Percentiles rank a stretch among this genome's conserved stretches.
Conservation (phyloP, 2,329 filamentous ascomycete species). For the Botrytis squamosa region DNA sequence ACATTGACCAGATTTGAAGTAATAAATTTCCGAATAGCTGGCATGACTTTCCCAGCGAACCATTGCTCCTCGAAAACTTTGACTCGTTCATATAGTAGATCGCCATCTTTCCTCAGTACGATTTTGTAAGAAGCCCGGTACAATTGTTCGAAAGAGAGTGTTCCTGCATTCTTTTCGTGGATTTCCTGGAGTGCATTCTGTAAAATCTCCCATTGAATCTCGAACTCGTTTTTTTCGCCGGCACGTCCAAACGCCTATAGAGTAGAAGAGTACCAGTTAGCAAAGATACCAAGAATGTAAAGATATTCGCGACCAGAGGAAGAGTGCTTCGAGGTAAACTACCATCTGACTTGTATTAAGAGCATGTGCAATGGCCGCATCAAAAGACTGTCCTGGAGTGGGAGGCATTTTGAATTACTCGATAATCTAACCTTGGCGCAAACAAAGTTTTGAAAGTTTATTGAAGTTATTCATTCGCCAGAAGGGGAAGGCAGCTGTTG, state of each 20-base stretch:
- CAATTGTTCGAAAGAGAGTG: slow-evolving; percentile 89
- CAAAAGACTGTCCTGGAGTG: not conserved
- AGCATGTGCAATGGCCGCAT: slow-evolving; percentile 1
- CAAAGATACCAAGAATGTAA: not conserved
- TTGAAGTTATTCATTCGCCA: not conserved
- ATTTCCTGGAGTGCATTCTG: slow-evolving; percentile 79
- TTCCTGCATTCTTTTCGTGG: slow-evolving; percentile 85
- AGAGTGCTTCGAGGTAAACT: not conserved
- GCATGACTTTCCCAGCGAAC: slow-evolving; percentile 72
- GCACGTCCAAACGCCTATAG: slow-evolving; percentile 51
- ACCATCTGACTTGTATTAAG: slow-evolving; percentile 12
- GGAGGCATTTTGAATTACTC: not conserved
- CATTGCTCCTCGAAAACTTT: slow-evolving; percentile 78
- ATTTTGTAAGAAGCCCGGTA: slow-evolving; percentile 95
- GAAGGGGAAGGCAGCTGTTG: not conserved
- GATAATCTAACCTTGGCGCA: not conserved
- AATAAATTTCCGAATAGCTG: slow-evolving; percentile 68
- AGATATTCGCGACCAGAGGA: not conserved
- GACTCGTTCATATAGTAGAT: slow-evolving; percentile 76
- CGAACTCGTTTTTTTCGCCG: slow-evolving; percentile 71
- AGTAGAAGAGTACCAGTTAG: slow-evolving; percentile 19
- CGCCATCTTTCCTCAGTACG: slow-evolving; percentile 82
- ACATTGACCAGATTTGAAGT: slow-evolving; percentile 63
- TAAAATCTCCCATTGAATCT: slow-evolving; percentile 78
- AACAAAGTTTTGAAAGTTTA: not conserved